Evolutionary conservation across 208 protist genomes (phyloP).

Genomic region (Acanthamoeba healyi): DNA sequence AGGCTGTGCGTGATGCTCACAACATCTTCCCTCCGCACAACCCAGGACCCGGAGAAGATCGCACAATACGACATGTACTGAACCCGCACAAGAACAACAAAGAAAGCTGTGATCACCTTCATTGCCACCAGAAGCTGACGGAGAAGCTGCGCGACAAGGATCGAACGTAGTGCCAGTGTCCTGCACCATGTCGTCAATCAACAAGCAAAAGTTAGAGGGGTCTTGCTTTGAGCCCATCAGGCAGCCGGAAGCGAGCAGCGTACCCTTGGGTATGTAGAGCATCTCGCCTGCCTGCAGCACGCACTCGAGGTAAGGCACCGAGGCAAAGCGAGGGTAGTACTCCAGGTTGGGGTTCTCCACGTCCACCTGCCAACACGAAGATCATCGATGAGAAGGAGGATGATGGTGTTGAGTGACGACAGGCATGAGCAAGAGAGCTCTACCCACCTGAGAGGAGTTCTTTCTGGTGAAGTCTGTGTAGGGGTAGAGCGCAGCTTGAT

Average conservation of each 20-base stretch:
- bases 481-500: slow-evolving; percentile 47
- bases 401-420: too few relatives aligned
- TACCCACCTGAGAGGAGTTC: background rate
- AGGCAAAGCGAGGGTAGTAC: slow-evolving; percentile 4
- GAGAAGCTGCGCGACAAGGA: background rate
- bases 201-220: too few relatives aligned
- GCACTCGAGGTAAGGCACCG: slow-evolving; percentile 2
- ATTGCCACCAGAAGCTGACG: slow-evolving; percentile 47
- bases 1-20: too few relatives aligned
- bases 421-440: too few relatives aligned
- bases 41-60: background rate
- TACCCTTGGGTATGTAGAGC: slow-evolving; percentile 39
- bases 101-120: background rate
- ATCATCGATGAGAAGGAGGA: too few relatives aligned
- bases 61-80: slow-evolving; percentile 23
- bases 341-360: slow-evolving; percentile 41
- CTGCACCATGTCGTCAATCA: background rate
- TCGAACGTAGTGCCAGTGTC: slow-evolving; percentile 52
- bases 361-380: background rate
- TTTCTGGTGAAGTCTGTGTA: slow-evolving; percentile 6
- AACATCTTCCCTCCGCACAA: background rate
- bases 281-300: background rate
- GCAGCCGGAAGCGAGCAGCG: too few relatives aligned
- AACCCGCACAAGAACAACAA: background rate
- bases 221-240: too few relatives aligned